Base-by-base conservation (phyloP, 495 filamentous ascomycete species). In the Penicillium lividum region DNA sequence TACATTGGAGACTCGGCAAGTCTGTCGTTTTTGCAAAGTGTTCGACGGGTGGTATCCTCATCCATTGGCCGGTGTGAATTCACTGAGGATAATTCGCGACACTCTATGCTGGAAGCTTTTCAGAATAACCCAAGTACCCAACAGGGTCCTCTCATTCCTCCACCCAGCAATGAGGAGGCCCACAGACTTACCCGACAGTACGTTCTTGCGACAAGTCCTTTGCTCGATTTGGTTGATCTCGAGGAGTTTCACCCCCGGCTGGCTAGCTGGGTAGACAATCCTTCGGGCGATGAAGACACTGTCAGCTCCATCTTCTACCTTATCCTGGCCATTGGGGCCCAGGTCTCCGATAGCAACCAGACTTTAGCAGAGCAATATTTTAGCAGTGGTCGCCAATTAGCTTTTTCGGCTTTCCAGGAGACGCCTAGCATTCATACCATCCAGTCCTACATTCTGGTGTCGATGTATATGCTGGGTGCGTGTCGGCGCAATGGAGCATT, bases 1-100 rank as follows among this genome's bases (percentile, higher is more conserved):
- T 92, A 91, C 61, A 81, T 92, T 57, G 89, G 88, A 29, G 87
- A 92, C 62, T 86, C 88, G 0, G 87, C 87, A 1, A 87, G 84
- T 44, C 73, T 91, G 49, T 88, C 88, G 2, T 89, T 88, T 61
- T 66, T 92, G 44, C 86, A 90, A 61, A 78, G 88, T 56, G 82
- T 91, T 42, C 86, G 88, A 33, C 86, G 89, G 62, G 87, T 91
- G 56, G 86, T 92, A 11, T 84, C 84, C 38, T 86, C 79, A 46
- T 83, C 83, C 13, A 82, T 84, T 25, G 87, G 88, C 5, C 65
- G 80, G 3, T 88, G 86, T 8, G 76, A 80, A 5, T 91, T 92
- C 54, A 90, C 88, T 8, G 74, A 82, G 47, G 88, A 91, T 61
- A 88, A 85, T 15, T 82, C 80, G 51, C 78, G 87, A 45, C 86